Evolutionary conservation across 208 protist species (phyloP), one percentile per base, ranked within the genome.

Genomic region (Trypanosoma brucei): DNA sequence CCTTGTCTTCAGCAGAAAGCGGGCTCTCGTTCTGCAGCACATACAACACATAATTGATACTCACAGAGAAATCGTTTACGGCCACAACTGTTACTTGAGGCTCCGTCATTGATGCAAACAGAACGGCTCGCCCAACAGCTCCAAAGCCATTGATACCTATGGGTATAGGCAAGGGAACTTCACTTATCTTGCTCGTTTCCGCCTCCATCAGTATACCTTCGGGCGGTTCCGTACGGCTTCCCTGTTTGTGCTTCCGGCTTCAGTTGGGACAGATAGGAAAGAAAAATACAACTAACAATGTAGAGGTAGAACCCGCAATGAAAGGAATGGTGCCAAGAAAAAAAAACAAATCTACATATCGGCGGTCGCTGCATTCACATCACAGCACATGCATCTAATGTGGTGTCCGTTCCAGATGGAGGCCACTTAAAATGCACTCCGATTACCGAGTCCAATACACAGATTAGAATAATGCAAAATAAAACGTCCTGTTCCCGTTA

Each of bases 91-190:
- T 58, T 39, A 96, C 64, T 22, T 77, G 46, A 30, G 80, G 65
- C 55, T 91, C 79, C 33, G 77, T 55, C 8, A 92, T 64, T n/a
- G 86, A 75, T 35, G 94, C 87, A 54, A 96, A 84, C 34, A 97
- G 67, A 34, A 98, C 94, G 4, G 98, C 54, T 44, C 96, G 82
- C 46, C 98, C 98, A 57, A 98, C 90, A 54, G 94, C 75, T 60
- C 97, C 97, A 71, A 99, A 99, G 59, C 97, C 97, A 79, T 98
- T 99, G 73, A 98, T 98, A 45, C 95, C 92, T 51, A 97, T 48
- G 45, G 33, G 62, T 33, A 83, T 55, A 3, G 75, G 65, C 60
- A 64, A 45, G 11, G 33, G 4, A 53, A 14, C 37, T 49, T 59
- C 55, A 4, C n/a, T 46, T 52, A 67, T 63, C 38, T 52, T 39